Conservation (phyloP, 306 rosid genomes). For the Sesbania bispinosa region DNA sequence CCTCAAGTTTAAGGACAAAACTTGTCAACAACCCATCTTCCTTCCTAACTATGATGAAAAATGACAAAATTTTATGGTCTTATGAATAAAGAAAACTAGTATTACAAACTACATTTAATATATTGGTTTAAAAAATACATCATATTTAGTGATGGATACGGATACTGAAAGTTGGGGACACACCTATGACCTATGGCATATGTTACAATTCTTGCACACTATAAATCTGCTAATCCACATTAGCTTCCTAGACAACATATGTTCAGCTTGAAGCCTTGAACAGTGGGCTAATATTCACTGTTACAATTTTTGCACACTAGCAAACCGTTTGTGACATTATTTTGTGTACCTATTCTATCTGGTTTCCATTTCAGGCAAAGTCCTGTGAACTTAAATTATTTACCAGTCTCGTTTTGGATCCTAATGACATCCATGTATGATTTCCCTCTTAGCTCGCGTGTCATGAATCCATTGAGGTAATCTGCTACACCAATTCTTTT, state of each 20-base stretch:
- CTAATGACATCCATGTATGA: constrained; percentile 17
- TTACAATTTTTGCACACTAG: background rate
- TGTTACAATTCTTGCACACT: no score
- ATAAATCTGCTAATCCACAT: no score
- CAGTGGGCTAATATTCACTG: background rate
- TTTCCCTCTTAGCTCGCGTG: constrained; percentile 25
- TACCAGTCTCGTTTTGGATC: constrained; percentile 8
- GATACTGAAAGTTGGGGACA: background rate
- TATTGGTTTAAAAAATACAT: background rate
- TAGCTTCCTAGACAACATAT: no score
- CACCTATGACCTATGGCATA: background rate
- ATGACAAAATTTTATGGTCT: background rate
- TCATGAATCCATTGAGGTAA: constrained; percentile 16
- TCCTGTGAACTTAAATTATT: background rate
- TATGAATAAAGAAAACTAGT: background rate
- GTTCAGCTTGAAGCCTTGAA: no score
- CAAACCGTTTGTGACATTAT: background rate
- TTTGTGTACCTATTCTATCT: background rate
- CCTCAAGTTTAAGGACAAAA: background rate
- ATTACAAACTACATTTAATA: background rate
- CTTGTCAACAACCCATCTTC: background rate
- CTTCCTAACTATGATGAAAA: background rate
- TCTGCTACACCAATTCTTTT: constrained; percentile 15
- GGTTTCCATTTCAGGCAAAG: background rate
- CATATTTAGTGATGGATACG: background rate